Conservation (phyloP, 192 early-diverging fungal genomes). For the Gaertneriomyces sp. region DNA sequence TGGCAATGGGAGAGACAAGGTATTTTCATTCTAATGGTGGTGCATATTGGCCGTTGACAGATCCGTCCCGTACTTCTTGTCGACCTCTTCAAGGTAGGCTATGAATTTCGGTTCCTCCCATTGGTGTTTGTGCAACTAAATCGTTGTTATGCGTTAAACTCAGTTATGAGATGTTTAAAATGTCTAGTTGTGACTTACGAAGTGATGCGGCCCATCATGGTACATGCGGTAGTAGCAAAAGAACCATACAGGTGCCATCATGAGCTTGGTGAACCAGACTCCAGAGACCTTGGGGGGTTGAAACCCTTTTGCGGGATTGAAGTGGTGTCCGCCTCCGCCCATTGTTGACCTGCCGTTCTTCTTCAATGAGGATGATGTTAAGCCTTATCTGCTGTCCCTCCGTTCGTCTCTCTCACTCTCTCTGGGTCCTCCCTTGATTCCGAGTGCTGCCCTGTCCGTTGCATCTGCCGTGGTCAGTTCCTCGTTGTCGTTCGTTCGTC, state of each 20-base stretch:
- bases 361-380: too few species aligned
- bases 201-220: constrained; percentile 49
- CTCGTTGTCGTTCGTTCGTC: too few species aligned
- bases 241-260: constrained; percentile 46
- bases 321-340: constrained; percentile 17
- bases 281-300: constrained; percentile 37
- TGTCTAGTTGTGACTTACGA: constrained; percentile 35
- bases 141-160: too few species aligned
- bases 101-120: constrained; percentile 53
- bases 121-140: constrained; percentile 46
- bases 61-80: constrained; percentile 55
- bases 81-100: constrained; percentile 52
- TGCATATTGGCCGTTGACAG: constrained; percentile 52
- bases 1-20: neutral
- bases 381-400: too few species aligned
- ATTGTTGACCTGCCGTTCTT: neutral
- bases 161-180: too few species aligned
- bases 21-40: constrained; percentile 29
- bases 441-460: too few species aligned
- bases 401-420: too few species aligned
- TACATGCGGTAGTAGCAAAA: constrained; percentile 50
- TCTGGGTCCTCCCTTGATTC: too few species aligned
- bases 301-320: constrained; percentile 18
- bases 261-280: constrained; percentile 29
- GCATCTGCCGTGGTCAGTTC: too few species aligned